phyloP scores from a whole-genome alignment of 148 eudicot genomes.

The Nepenthes mirabilis region DNA sequence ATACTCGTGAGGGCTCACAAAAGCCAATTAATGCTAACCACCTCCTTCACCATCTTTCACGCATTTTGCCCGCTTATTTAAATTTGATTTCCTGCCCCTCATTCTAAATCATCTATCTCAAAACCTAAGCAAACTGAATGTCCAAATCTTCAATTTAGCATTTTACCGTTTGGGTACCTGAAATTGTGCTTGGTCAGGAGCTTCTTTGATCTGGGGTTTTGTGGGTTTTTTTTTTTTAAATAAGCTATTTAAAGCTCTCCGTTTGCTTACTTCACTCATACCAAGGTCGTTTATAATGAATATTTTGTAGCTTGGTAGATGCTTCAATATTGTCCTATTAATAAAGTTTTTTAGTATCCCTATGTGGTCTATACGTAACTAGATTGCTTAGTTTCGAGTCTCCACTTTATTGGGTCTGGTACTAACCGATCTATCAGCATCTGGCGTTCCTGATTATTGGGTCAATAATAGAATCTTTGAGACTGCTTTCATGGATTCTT shows the following conservation, averaged over 20 bases:
- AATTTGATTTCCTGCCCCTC: not conserved
- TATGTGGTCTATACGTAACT: conserved; percentile 16
- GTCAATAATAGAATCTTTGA: not conserved
- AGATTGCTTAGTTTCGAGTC: conserved; percentile 11
- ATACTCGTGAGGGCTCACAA: not conserved
- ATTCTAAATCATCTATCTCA: not conserved
- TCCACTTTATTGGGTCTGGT: conserved; percentile 5
- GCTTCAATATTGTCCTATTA: not conserved
- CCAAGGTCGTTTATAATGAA: not conserved
- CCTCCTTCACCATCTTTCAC: conserved; percentile 13
- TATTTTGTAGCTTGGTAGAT: not conserved
- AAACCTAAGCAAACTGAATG: too few species aligned
- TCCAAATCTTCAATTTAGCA: not conserved
- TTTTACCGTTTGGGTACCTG: not conserved
- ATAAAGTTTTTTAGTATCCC: conserved; percentile 6
- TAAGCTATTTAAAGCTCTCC: conserved; percentile 4
- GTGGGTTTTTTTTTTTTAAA: not conserved
- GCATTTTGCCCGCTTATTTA: conserved; percentile 13
- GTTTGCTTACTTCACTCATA: not conserved
- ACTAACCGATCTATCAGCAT: not conserved
- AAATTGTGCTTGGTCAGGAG: not conserved
- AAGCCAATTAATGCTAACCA: not conserved
- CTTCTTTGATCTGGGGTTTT: conserved; percentile 1
- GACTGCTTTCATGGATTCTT: conserved; percentile 42
- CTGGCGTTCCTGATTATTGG: conserved; percentile 9